phyloP scores from a whole-genome alignment of 305 asterid genomes.

The Stenogyne calaminthoides region DNA sequence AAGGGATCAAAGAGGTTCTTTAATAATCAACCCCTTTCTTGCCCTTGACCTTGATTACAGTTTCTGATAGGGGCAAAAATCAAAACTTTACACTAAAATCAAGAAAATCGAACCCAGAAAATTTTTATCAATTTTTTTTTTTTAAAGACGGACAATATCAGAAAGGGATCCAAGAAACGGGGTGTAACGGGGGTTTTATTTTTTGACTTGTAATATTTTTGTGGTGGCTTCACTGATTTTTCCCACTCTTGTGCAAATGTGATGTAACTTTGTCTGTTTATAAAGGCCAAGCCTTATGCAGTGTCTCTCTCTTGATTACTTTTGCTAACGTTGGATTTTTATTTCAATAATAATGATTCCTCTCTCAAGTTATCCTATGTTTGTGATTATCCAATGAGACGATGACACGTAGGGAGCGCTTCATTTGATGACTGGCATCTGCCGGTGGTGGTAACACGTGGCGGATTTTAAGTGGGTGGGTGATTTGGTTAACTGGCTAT shows the following conservation, averaged over 20 bases:
- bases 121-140: constrained; percentile 6
- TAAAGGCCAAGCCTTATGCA: constrained; percentile 45
- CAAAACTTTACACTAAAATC: constrained; percentile 11
- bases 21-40: constrained; percentile 52
- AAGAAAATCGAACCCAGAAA: constrained; percentile 38
- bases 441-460: constrained; percentile 12
- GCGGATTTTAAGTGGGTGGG: background rate
- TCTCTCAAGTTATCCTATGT: background rate
- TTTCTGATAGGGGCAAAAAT: constrained; percentile 11
- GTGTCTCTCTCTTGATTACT: constrained; percentile 31
- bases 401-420: background rate
- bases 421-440: background rate
- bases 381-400: background rate
- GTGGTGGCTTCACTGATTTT: constrained; percentile 25
- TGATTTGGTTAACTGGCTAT: constrained; percentile 23
- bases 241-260: constrained; percentile 34
- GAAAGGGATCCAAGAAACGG: constrained; percentile 72
- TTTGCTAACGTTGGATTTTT: background rate
- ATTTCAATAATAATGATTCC: background rate
- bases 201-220: background rate
- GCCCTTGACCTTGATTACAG: background rate
- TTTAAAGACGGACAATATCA: constrained; percentile 43
- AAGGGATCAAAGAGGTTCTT: constrained; percentile 32
- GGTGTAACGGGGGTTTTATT: constrained; percentile 2
- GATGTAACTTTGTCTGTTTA: constrained; percentile 25